Percentiles rank a stretch among this genome's conserved stretches.
Evolutionary conservation across 257 asterid genomes (phyloP).

Genomic region (Primulina huaijiensis): DNA sequence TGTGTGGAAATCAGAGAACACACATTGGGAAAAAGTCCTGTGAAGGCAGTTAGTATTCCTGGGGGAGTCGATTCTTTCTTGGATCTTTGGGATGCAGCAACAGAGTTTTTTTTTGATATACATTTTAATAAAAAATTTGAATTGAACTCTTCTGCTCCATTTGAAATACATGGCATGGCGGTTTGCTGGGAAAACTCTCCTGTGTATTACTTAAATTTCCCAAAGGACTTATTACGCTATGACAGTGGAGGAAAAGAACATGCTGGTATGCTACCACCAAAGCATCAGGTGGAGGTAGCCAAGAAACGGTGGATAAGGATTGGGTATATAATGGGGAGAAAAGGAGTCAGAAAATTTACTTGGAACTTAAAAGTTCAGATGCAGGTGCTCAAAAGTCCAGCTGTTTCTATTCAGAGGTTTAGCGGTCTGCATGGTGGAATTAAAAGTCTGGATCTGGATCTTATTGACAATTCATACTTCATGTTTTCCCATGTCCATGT

Average conservation of each 20-base stretch:
- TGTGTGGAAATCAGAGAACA: constrained; percentile 33
- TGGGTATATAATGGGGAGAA: constrained; percentile 62
- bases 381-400: constrained; percentile 86
- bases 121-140: constrained; percentile 74
- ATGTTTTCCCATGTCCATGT: constrained; percentile 55
- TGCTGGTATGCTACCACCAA: constrained; percentile 38
- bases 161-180: constrained; percentile 87
- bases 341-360: constrained; percentile 57
- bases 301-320: constrained; percentile 71
- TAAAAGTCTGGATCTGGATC: constrained; percentile 66
- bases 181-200: constrained; percentile 90
- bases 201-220: constrained; percentile 76
- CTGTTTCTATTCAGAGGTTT: constrained; percentile 59
- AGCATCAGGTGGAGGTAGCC: constrained; percentile 61
- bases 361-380: constrained; percentile 87
- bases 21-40: constrained; percentile 61
- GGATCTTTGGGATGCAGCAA: constrained; percentile 62
- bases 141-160: constrained; percentile 53
- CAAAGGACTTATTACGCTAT: constrained; percentile 68
- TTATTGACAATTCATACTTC: constrained; percentile 53
- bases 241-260: constrained; percentile 37
- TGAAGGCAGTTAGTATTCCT: constrained; percentile 56
- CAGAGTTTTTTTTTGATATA: constrained; percentile 74
- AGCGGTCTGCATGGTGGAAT: constrained; percentile 50
- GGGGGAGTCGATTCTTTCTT: constrained; percentile 87